Percentiles rank a stretch among this genome's conserved stretches.
Evolutionary conservation across 495 filamentous ascomycete genomes (phyloP).

Genomic region (Aspergillus bridgeri): DNA sequence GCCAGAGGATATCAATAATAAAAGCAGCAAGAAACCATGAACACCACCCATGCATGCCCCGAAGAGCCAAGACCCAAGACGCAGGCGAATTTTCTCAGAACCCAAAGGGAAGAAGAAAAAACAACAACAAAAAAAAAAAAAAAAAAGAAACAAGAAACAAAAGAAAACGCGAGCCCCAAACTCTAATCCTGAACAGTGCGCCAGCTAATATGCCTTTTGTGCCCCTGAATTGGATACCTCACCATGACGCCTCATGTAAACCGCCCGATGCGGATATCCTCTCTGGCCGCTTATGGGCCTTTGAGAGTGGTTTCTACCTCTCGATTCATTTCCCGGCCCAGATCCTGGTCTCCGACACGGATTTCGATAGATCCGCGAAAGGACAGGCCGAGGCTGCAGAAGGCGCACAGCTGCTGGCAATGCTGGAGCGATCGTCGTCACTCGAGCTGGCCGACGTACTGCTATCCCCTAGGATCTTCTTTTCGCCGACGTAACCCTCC

Average conservation of each 20-base stretch:
- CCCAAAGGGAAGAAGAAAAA: neutral
- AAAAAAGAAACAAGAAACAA: neutral
- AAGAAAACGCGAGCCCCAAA: neutral
- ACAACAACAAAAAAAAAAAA: slow-evolving; percentile 8
- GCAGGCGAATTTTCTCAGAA: neutral
- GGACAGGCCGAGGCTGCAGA: slow-evolving; percentile 32
- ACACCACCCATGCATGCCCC: slow-evolving; percentile 14
- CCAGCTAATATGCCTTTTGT: slow-evolving; percentile 10
- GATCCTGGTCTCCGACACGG: slow-evolving; percentile 35
- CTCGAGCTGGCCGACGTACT: slow-evolving; percentile 22
- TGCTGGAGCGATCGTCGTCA: slow-evolving; percentile 36
- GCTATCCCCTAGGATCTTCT: slow-evolving; percentile 43
- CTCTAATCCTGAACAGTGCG: slow-evolving; percentile 1
- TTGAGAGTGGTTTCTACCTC: neutral
- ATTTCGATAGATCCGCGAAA: slow-evolving; percentile 31
- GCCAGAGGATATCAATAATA: slow-evolving; percentile 7
- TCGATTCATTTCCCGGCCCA: slow-evolving; percentile 29
- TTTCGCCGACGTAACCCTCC: slow-evolving; percentile 58
- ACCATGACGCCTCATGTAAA: neutral
- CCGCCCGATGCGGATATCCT: neutral
- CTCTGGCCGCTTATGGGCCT: neutral
- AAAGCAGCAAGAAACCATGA: slow-evolving; percentile 3
- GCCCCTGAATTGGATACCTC: slow-evolving; percentile 3
- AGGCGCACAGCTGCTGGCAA: slow-evolving; percentile 23
- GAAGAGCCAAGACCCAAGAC: neutral